Evolutionary conservation across 176 grass and related monocot genomes (phyloP), one percentile per base, ranked within the genome.

Genomic region (Eleusine indica): DNA sequence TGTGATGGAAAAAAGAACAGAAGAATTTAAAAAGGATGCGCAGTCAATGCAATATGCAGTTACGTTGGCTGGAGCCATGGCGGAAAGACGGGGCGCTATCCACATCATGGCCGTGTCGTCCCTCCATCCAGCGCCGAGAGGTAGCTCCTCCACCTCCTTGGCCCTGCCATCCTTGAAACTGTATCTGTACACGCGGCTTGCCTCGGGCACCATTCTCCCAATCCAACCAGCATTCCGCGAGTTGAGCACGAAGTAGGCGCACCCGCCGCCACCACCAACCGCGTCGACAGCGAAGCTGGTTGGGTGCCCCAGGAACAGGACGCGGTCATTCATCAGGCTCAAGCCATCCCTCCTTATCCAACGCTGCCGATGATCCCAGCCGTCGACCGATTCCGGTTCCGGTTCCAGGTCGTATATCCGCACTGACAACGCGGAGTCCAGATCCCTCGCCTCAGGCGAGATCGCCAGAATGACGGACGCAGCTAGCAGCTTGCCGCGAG

Each of bases 231-330:
- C 7, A 3, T 22, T 15, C 8, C n/a, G 8, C 7, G 58, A 28
- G 8, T 30, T 30, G 62, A 30, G 5, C 16, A 76, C 13, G 75
- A 78, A 64, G 58, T 58, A 76, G 32, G 42, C n/a, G 7, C 58
- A 78, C 1, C 75, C 57, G 0, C 40, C 39, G 56, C 7, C 56
- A 6, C 21, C 1, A 4, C 39, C 12, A 77, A 44, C 39, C 39
- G 39, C 75, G 3, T 64, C 75, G 40, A 78, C 40, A 0, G 10
- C 37, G 39, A 78, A 78, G n/a, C 75, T 78, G n/a, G n/a, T 43
- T 14, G 75, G 75, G 58, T 22, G 19, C 1, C 75, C 75, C 14
- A 78, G 57, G 58, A 78, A 78, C 54, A 78, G n/a, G 16, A 32
- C 75, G 3, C 75, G 13, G 40, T 78, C 56, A 0, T 2, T 47